A percentile compares a stretch with the other conserved stretches of the same genome.
Evolutionary conservation across 2,329 filamentous ascomycete species (phyloP).

Genomic region (Sarocladium brachiariae): DNA sequence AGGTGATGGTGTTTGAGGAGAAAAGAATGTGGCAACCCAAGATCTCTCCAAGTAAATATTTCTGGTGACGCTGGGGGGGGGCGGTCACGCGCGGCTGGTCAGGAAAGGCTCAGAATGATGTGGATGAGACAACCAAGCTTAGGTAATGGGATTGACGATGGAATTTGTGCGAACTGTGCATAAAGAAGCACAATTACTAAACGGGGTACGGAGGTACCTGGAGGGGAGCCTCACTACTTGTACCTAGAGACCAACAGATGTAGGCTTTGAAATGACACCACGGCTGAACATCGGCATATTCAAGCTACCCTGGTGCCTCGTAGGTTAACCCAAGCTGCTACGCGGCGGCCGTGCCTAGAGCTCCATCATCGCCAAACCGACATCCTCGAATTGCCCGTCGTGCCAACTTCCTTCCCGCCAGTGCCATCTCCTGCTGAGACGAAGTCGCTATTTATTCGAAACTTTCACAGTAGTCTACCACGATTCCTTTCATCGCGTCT

Average conservation of each 20-base stretch:
- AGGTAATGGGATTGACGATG: neutral
- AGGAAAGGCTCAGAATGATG: neutral
- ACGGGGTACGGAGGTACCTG: too few relatives aligned
- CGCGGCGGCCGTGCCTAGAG: constrained; percentile 39
- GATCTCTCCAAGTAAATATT: neutral
- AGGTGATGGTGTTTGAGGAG: constrained; percentile 9
- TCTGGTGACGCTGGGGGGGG: neutral
- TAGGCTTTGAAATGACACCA: neutral
- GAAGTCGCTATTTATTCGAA: neutral
- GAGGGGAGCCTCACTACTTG: too few relatives aligned
- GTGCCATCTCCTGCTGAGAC: neutral
- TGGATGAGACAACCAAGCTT: neutral
- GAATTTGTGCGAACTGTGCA: neutral
- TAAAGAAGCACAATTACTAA: too few relatives aligned
- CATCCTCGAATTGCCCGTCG: neutral
- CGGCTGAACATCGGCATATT: constrained; percentile 15
- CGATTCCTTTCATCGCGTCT: constrained; percentile 6
- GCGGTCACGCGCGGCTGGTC: neutral
- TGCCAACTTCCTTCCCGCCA: neutral
- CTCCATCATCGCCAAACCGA: constrained; percentile 21
- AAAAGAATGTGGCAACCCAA: neutral
- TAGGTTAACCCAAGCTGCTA: constrained; percentile 23
- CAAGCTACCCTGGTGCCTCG: constrained; percentile 7
- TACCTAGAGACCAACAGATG: neutral
- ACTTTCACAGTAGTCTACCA: constrained; percentile 10